Base-by-base conservation (phyloP, 352 stramenopile species). In the Pythium aquatile region DNA sequence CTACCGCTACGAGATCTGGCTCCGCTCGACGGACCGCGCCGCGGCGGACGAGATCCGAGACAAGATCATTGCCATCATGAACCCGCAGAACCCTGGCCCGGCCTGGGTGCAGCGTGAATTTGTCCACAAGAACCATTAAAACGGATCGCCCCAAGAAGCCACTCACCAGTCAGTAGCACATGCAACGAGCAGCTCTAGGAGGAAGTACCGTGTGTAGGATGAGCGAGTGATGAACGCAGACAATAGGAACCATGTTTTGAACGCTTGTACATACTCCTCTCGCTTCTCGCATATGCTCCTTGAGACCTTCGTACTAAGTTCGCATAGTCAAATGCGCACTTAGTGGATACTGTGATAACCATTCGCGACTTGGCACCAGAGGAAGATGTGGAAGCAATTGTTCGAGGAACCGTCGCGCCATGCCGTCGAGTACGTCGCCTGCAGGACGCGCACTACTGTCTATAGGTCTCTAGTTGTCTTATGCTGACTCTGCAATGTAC, bases 1-100 rank as follows among this genome's bases (percentile, higher is more conserved):
- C 70, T 94, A 93, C 74, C 85, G 85, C 39, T 94, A 86, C 61
- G 85, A 94, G 66, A 88, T 94, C 63, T 94, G 85, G 85, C 70
- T 94, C 63, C 83, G 85, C 47, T 81, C 74, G 7, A 59, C 72
- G 14, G 83, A 86, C 57, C 82, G 83, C 55, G 69, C 66, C 28
- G 74, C 79, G 16, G 85, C 85, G 2, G 84, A 94, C 52, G 82
- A 90, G 44, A 93, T 94, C 65, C 83, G 83, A 67, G 78, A 75
- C 61, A 79, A 79, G 51, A 85, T 88, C 54, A 61, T 92, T 17
- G 75, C 82, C 24, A 77, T 85, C 60, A 73, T 94, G 52, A 94
- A 94, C 76, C 67, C 71, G 39, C 69, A 78, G 59, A 87, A 73
- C 68, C 70, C 72, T 16, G 72, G 75, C 1, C 55, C 76, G 16